Base-by-base conservation (phyloP, 2,329 filamentous ascomycete genomes). In the Phoma sp. region DNA sequence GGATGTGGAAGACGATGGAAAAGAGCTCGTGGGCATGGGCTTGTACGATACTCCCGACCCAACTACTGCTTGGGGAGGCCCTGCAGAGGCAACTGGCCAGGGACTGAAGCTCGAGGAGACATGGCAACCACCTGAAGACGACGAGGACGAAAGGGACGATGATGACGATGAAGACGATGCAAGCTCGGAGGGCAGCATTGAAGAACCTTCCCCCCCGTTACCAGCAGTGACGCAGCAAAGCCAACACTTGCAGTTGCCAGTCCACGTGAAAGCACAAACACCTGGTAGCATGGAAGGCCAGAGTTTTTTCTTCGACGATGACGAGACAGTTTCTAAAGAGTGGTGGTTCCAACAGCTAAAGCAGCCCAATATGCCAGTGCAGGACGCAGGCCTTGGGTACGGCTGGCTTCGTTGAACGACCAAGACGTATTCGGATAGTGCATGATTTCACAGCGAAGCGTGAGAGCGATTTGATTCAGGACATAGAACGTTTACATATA, bases 81-180 rank as follows among this genome's bases (percentile, higher is more conserved):
- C 74, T 0, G 81, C 82, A 60, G 62, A 70, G 49, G 78, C 82
- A 3, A 80, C 78, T 17, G 89, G 90, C 53, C 91, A 91, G 73
- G 90, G 90, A 0, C 78, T 94, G 63, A 94, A 92, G 72, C 78
- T 95, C 3, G 90, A 94, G 74, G 90, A 93, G 72, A 90, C 89
- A 0, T 94, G 83, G 89, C 88, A 85, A 73, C 90, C 82, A 17
- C 88, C 87, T 4, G 69, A 72, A 41, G 66, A 71, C 1, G 73
- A 74, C 7, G 32, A 35, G 15, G 15, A 35, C 4, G 32, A 33
- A 13, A 12, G n/a, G 31, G 31, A 33, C 0, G 81, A 81, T 9
- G 76, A 78, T 0, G 84, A 85, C 1, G 85, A 84, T 0, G 82
- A 81, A 9, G 76, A 78, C 10, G 72, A 75, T 39, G 69, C 68